phyloP scores from a whole-genome alignment of 148 eudicot genomes.

The Gaultheria prostrata region DNA sequence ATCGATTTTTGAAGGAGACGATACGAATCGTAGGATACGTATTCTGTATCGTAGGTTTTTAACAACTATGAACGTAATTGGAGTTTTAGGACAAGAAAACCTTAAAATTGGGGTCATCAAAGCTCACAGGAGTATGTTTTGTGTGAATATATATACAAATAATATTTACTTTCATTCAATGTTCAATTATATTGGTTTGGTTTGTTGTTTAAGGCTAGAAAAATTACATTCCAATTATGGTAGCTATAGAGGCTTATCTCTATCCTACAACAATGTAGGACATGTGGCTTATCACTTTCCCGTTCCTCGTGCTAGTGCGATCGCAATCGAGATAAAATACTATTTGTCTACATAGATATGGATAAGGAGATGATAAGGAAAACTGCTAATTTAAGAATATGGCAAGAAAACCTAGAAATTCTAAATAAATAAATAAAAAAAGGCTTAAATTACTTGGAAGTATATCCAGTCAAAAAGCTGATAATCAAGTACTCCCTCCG shows the following conservation, averaged over 20 bases:
- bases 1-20: too few species aligned
- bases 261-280: background rate
- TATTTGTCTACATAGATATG: background rate
- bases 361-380: background rate
- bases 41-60: too few species aligned
- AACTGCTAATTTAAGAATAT: background rate
- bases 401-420: conserved; percentile 5
- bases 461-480: conserved; percentile 17
- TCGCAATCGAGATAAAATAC: background rate
- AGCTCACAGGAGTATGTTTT: too few species aligned
- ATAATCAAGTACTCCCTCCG: too few species aligned
- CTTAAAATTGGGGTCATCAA: background rate
- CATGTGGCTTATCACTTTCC: background rate
- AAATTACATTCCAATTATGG: background rate
- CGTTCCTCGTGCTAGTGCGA: background rate
- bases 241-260: background rate
- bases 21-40: too few species aligned
- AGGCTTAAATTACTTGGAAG: conserved; percentile 20
- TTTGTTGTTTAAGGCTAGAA: background rate
- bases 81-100: background rate
- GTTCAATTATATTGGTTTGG: background rate
- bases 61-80: too few species aligned
- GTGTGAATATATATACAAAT: background rate
- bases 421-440: too few species aligned
- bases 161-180: background rate